Percentiles rank a stretch among this genome's conserved stretches.
Evolutionary conservation across 768 basidiomycete genomes (phyloP).

Genomic region (Termitomyces sp.): DNA sequence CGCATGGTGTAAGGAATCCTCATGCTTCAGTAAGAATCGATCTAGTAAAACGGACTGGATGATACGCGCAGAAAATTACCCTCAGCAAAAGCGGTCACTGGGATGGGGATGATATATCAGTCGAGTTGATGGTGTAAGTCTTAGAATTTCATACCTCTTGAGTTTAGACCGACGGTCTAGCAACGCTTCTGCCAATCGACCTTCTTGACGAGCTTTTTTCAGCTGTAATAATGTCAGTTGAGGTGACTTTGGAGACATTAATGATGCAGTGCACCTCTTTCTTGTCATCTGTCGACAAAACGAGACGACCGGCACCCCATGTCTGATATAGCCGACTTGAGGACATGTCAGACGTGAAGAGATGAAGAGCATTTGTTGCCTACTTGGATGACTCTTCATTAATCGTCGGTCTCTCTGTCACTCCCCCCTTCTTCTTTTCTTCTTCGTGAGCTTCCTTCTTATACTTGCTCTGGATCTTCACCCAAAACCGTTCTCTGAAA

Average conservation of each 20-base stretch:
- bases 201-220: constrained; percentile 73
- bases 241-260: background rate
- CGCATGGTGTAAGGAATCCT: background rate
- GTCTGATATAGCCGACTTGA: constrained; percentile 68
- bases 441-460: constrained; percentile 79
- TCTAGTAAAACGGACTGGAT: background rate
- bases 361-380: constrained; percentile 21
- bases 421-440: constrained; percentile 64
- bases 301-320: constrained; percentile 76
- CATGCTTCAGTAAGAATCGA: background rate
- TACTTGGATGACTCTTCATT: constrained; percentile 77
- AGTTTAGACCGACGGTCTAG: constrained; percentile 77
- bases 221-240: constrained; percentile 38
- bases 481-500: constrained; percentile 81
- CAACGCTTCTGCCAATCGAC: constrained; percentile 73
- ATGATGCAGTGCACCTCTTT: constrained; percentile 49
- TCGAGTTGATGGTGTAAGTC: background rate
- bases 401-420: constrained; percentile 42
- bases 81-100: constrained; percentile 49
- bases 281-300: constrained; percentile 67
- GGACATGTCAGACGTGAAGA: constrained; percentile 2
- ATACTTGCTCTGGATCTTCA: constrained; percentile 87
- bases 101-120: background rate
- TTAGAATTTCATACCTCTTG: constrained; percentile 52
- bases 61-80: background rate